Evolutionary conservation across 257 asterid genomes (phyloP).

Genomic region (Solanum tarapatanum): DNA sequence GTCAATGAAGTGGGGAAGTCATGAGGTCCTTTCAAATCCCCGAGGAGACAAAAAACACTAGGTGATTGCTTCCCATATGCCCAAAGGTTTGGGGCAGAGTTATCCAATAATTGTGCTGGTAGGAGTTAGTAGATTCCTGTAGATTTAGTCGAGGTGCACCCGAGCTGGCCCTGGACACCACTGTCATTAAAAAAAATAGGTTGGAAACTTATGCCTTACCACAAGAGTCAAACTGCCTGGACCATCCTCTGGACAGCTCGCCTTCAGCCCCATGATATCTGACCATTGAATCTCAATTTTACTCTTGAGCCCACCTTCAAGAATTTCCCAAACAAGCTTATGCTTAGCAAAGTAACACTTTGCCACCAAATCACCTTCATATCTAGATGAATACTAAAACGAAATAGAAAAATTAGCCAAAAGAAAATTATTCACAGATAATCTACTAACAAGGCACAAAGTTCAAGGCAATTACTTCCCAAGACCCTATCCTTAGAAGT

Average conservation of each 20-base stretch:
- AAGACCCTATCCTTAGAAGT: slow-evolving; percentile 56
- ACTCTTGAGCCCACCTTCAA: slow-evolving; percentile 74
- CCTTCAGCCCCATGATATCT: slow-evolving; percentile 61
- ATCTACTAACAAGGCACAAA: background rate
- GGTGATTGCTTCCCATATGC: background rate
- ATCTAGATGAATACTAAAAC: slow-evolving; percentile 58
- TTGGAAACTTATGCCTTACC: slow-evolving; percentile 27
- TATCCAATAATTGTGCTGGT: background rate
- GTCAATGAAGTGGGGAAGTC: background rate
- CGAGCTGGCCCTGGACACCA: background rate
- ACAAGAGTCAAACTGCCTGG: slow-evolving; percentile 51
- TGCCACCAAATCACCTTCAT: slow-evolving; percentile 86
- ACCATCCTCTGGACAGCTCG: slow-evolving; percentile 45
- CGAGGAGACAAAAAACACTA: background rate
- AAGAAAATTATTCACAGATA: background rate
- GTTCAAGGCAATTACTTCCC: slow-evolving; percentile 53
- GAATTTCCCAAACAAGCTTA: slow-evolving; percentile 92
- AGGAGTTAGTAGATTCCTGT: background rate
- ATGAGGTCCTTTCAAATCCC: background rate
- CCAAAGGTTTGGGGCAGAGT: background rate
- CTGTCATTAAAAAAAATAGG: background rate
- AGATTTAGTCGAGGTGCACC: background rate
- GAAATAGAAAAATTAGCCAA: slow-evolving; percentile 14
- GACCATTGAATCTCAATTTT: slow-evolving; percentile 88
- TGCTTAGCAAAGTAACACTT: slow-evolving; percentile 91